Conservation (phyloP, 495 filamentous ascomycete genomes). For the Penicillium roqueforti region DNA sequence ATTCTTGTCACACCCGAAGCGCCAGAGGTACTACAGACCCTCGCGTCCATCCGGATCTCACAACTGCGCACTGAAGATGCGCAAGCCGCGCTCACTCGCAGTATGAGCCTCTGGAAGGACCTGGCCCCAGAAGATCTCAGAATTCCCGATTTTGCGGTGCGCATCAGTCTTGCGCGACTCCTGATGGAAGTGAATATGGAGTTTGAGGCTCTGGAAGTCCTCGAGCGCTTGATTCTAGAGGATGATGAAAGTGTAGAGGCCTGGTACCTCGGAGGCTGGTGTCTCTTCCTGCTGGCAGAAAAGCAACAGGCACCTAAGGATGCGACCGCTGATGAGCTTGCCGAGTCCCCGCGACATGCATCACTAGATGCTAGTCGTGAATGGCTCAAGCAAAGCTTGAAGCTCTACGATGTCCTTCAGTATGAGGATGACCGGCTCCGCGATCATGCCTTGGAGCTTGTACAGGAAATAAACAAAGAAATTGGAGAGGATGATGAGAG, state of each 20-base stretch:
- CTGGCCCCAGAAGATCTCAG: constrained; percentile 56
- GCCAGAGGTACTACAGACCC: constrained; percentile 84
- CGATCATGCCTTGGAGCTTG: constrained; percentile 53
- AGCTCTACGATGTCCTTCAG: constrained; percentile 41
- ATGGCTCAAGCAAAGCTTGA: constrained; percentile 51
- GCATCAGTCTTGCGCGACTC: constrained; percentile 78
- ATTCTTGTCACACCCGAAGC: constrained; percentile 67
- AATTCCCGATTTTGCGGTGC: constrained; percentile 76
- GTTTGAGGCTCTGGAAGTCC: constrained; percentile 75
- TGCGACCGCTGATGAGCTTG: constrained; percentile 21
- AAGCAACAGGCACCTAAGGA: constrained; percentile 51
- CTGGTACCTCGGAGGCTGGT: constrained; percentile 97
- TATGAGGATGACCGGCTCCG: constrained; percentile 53
- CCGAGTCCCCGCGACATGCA: constrained; percentile 36
- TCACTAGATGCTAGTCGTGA: constrained; percentile 46
- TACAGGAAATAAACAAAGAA: constrained; percentile 52
- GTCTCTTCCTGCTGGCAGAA: constrained; percentile 71
- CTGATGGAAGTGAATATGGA: constrained; percentile 88
- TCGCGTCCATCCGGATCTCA: constrained; percentile 89
- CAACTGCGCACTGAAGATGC: constrained; percentile 77
- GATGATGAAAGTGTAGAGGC: constrained; percentile 92
- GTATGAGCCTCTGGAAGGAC: constrained; percentile 75
- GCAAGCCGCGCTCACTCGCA: constrained; percentile 66
- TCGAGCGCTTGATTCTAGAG: constrained; percentile 77
- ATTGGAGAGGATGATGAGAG: constrained; percentile 51